Conservation (phyloP, 192 early-diverging fungal genomes). For the Blastocladiella britannica region DNA sequence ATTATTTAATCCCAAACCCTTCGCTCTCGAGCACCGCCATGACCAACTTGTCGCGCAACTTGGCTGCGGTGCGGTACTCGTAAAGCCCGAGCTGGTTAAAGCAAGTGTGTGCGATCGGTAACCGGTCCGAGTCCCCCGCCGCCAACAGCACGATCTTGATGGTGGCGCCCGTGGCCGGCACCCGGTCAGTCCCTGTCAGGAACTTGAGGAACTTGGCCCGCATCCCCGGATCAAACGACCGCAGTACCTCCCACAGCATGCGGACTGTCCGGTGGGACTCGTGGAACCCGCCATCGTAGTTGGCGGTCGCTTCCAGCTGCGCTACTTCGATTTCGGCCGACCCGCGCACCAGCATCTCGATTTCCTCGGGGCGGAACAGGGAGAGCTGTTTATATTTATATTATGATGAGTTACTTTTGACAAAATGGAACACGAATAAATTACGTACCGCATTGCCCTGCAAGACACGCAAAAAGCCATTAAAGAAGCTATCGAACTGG, state of each 20-base stretch:
- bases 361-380: conserved; percentile 68
- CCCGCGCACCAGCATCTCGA: conserved; percentile 74
- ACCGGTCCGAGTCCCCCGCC: conserved; percentile 65
- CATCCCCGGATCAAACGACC: conserved; percentile 56
- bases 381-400: conserved; percentile 9
- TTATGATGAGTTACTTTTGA: no score
- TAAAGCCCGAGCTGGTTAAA: conserved; percentile 74
- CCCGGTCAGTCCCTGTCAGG: conserved; percentile 75
- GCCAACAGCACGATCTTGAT: conserved; percentile 58
- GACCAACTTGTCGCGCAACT: conserved; percentile 50
- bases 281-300: conserved; percentile 70
- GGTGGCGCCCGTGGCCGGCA: conserved; percentile 67
- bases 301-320: conserved; percentile 49
- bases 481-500: conserved; percentile 57
- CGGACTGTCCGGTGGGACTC: conserved; percentile 37
- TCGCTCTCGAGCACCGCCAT: conserved; percentile 63
- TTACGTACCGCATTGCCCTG: conserved; percentile 58
- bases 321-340: conserved; percentile 64
- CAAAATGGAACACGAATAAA: conserved; percentile 10
- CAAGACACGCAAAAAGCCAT: conserved; percentile 67
- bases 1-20: conserved; percentile 61
- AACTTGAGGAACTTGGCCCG: conserved; percentile 77
- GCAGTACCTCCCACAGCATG: conserved; percentile 74
- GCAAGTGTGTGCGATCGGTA: conserved; percentile 86
- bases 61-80: conserved; percentile 58